Evolutionary conservation across 2,329 filamentous ascomycete species (phyloP).

Genomic region (Achaetomium macrosporum): DNA sequence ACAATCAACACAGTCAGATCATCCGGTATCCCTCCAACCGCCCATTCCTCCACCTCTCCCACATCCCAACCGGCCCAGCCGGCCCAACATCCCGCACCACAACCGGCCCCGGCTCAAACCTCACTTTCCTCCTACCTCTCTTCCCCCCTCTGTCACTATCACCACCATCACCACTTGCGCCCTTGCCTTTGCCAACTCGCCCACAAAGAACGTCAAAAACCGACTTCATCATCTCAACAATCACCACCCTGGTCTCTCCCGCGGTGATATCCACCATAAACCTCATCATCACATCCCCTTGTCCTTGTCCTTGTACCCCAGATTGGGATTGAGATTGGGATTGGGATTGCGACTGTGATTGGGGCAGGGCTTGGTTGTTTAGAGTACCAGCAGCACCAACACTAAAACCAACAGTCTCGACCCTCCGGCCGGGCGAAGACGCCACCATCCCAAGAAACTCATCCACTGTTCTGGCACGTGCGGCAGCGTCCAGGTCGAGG

Average conservation of each 20-base stretch:
- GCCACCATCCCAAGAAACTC: background rate
- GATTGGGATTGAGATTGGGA: no score
- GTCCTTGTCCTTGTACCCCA: background rate
- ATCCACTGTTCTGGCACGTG: background rate
- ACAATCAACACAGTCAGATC: background rate
- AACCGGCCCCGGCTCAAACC: background rate
- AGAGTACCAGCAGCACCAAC: no score
- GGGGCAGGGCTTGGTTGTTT: background rate
- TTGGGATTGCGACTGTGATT: no score
- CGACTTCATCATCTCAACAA: constrained; percentile 8
- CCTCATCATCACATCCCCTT: background rate
- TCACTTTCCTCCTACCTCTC: background rate
- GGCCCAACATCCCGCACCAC: background rate
- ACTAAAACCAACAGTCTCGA: no score
- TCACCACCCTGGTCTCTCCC: constrained; percentile 6
- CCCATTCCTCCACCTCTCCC: constrained; percentile 7
- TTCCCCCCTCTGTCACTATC: background rate
- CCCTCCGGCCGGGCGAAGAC: no score
- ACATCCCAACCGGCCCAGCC: background rate
- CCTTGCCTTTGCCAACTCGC: background rate
- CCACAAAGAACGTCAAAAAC: constrained; percentile 1
- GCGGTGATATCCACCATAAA: constrained; percentile 11
- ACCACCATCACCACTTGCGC: background rate
- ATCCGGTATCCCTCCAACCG: constrained; percentile 1
- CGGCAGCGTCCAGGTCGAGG: background rate